These are phyloP conservation scores for Xylaria multiplex DNA, from an alignment of 2,329 filamentous ascomycete species.

Conservation along the genomic window DNA sequence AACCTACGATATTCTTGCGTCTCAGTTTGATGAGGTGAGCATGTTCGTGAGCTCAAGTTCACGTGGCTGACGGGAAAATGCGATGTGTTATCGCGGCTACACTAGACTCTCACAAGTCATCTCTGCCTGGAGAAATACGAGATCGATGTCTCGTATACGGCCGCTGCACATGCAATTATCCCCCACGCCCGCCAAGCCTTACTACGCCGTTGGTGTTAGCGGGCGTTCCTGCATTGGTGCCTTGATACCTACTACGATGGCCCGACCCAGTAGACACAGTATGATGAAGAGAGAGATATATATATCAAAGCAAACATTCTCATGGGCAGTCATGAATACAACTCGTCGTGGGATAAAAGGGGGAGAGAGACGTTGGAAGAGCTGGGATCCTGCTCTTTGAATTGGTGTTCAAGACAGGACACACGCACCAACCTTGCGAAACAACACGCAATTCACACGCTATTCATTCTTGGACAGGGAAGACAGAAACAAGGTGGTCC, in stretches of 20 bases:
- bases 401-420: not conserved
- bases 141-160: conserved; percentile 31
- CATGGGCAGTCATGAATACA: not conserved
- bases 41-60: conserved; percentile 13
- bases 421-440: not conserved
- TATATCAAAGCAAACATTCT: not conserved
- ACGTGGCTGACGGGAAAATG: conserved; percentile 18
- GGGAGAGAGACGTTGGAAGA: not conserved
- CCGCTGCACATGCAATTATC: conserved; percentile 31
- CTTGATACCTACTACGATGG: conserved; percentile 4
- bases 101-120: conserved; percentile 2
- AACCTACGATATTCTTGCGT: conserved; percentile 15
- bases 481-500: conserved; percentile 12
- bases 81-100: conserved; percentile 13
- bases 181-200: conserved; percentile 35
- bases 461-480: conserved; percentile 12
- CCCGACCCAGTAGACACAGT: not conserved
- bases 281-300: not conserved
- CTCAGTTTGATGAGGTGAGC: conserved; percentile 13
- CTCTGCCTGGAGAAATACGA: conserved; percentile 33
- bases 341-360: not conserved
- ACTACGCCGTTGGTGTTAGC: conserved; percentile 11
- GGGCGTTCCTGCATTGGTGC: conserved; percentile 26
- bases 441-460: conserved; percentile 25
- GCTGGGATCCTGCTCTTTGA: not conserved